phyloP scores from a whole-genome alignment of 495 filamentous ascomycete genomes.

The Aspergillus sclerotioniger region DNA sequence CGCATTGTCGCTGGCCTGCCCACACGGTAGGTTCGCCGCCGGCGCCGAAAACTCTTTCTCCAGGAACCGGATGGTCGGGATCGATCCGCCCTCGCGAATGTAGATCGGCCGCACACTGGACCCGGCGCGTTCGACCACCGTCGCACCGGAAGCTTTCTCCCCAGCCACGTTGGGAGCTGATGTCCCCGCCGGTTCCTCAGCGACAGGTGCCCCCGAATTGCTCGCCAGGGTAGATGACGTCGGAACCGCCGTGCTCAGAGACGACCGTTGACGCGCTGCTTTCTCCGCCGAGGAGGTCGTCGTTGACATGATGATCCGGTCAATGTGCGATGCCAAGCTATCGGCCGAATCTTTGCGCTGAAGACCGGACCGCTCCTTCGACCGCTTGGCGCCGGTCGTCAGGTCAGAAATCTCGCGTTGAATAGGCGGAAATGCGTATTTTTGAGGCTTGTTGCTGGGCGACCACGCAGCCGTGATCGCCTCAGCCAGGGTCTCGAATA shows the following conservation, averaged over 20 bases:
- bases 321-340: slow-evolving; percentile 46
- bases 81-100: slow-evolving; percentile 93
- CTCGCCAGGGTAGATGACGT: slow-evolving; percentile 59
- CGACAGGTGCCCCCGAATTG: slow-evolving; percentile 12
- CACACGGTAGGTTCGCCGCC: slow-evolving; percentile 90
- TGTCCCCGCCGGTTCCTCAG: neutral
- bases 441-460: slow-evolving; percentile 24
- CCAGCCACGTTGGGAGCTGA: neutral
- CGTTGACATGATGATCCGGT: slow-evolving; percentile 45
- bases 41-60: slow-evolving; percentile 94
- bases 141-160: neutral
- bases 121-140: neutral
- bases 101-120: slow-evolving; percentile 58
- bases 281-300: slow-evolving; percentile 42
- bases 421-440: slow-evolving; percentile 35
- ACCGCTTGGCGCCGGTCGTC: slow-evolving; percentile 12
- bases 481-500: slow-evolving; percentile 83
- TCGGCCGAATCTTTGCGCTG: slow-evolving; percentile 43
- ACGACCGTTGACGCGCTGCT: slow-evolving; percentile 35
- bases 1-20: slow-evolving; percentile 89
- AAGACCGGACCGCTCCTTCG: slow-evolving; percentile 18
- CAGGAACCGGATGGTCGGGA: slow-evolving; percentile 87
- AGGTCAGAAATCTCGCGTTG: slow-evolving; percentile 15
- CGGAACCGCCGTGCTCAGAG: slow-evolving; percentile 42
- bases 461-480: slow-evolving; percentile 83